Percentiles rank a stretch among this genome's conserved stretches.
Evolutionary conservation across 2,329 filamentous ascomycete species (phyloP).

Genomic region (Beauveria brongniartii): DNA sequence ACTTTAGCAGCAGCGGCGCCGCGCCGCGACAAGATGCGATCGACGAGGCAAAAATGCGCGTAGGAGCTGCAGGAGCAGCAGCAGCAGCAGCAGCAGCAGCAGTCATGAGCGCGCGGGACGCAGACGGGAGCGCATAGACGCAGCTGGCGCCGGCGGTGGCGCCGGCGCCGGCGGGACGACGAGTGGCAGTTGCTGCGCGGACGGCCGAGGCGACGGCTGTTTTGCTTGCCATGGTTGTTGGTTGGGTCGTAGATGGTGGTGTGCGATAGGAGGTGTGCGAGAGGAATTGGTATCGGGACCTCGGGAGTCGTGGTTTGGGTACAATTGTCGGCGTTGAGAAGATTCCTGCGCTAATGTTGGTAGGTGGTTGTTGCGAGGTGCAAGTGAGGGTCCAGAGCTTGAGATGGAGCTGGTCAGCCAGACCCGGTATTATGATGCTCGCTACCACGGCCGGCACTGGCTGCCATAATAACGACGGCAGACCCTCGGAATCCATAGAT

Average conservation of each 20-base stretch:
- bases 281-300: background rate
- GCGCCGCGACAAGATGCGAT: background rate
- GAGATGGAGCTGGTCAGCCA: background rate
- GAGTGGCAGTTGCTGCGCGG: slow-evolving; percentile 1
- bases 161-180: background rate
- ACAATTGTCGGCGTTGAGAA: background rate
- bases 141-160: background rate
- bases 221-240: background rate
- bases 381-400: background rate
- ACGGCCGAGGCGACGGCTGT: background rate
- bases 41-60: background rate
- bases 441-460: background rate
- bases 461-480: too few relatives aligned
- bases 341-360: background rate
- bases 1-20: background rate
- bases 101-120: background rate
- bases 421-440: background rate
- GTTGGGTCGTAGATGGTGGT: too few relatives aligned
- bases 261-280: background rate
- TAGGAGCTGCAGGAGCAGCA: background rate
- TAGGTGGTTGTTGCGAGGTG: background rate
- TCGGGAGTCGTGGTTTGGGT: background rate
- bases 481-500: too few relatives aligned
- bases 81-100: background rate
- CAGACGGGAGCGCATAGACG: background rate